A percentile compares a stretch with the other conserved stretches of the same genome.
phyloP scores from a whole-genome alignment of 73 alveolate genomes.

The Loxodes magnus region DNA sequence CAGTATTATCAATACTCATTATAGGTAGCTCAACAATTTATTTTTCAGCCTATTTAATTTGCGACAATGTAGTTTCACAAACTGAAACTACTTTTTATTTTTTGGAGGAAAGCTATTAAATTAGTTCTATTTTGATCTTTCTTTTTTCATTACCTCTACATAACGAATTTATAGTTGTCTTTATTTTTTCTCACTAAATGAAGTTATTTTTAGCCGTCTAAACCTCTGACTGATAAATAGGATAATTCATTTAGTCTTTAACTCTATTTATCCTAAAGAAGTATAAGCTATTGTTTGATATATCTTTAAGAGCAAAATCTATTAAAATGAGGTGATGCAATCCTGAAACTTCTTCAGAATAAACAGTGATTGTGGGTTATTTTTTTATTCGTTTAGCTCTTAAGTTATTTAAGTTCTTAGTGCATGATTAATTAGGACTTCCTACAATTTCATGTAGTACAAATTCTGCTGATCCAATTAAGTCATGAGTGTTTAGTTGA shows the following conservation, averaged over 20 bases:
- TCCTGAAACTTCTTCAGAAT: slow-evolving; percentile 27
- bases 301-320: slow-evolving; percentile 16
- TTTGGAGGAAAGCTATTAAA: too few species aligned
- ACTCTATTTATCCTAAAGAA: slow-evolving; percentile 13
- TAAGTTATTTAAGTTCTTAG: slow-evolving; percentile 26
- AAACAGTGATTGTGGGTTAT: slow-evolving; percentile 16
- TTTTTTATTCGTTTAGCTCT: slow-evolving; percentile 18
- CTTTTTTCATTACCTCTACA: slow-evolving; percentile 38
- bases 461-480: slow-evolving; percentile 50
- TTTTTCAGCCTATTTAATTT: too few species aligned
- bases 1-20: too few species aligned
- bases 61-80: too few species aligned
- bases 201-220: slow-evolving; percentile 21
- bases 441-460: slow-evolving; percentile 53
- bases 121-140: slow-evolving; percentile 16
- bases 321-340: slow-evolving; percentile 25
- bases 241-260: slow-evolving; percentile 10
- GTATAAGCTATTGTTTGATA: slow-evolving; percentile 9
- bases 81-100: too few species aligned
- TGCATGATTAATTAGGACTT: slow-evolving; percentile 22
- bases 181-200: slow-evolving; percentile 36
- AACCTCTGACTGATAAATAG: slow-evolving; percentile 25
- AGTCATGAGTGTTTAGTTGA: slow-evolving; percentile 28
- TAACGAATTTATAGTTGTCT: slow-evolving; percentile 24
- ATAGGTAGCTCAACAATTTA: too few species aligned